Evolutionary conservation across 1,284 basidiomycete species (phyloP).

Genomic region (Rhizoctonia solani): DNA sequence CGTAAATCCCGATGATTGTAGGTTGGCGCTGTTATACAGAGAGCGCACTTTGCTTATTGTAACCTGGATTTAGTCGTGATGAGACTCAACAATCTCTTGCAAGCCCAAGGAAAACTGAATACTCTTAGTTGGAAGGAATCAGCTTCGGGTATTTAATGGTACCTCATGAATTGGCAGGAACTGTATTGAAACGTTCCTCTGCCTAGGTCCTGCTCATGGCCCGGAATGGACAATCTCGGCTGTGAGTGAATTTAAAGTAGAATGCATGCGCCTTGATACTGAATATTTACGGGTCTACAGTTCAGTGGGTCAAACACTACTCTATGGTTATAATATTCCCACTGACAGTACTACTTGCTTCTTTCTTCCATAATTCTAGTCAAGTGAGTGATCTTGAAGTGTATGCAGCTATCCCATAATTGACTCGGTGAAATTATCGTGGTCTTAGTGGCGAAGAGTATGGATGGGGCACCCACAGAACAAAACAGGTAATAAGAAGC

Average conservation of each 20-base stretch:
- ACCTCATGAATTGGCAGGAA: background rate
- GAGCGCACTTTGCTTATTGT: background rate
- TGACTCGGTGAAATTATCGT: background rate
- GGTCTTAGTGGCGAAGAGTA: conserved; percentile 23
- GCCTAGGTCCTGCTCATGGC: conserved; percentile 29
- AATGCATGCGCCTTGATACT: background rate
- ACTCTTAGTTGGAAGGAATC: conserved; percentile 24
- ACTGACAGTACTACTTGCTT: conserved; percentile 1
- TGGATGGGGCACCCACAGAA: conserved; percentile 30
- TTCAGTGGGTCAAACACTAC: background rate
- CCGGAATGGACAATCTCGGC: conserved; percentile 32
- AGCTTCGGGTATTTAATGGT: conserved; percentile 4
- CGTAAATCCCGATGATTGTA: conserved; percentile 21
- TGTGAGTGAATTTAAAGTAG: conserved; percentile 11
- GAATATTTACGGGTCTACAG: background rate
- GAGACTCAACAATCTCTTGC: conserved; percentile 28
- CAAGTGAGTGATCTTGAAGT: background rate
- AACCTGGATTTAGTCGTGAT: conserved; percentile 9
- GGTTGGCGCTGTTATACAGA: background rate
- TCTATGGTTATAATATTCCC: background rate
- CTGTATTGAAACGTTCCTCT: background rate
- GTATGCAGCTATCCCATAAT: background rate
- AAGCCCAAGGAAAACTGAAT: conserved; percentile 22
- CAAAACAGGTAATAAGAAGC: conserved; percentile 27
- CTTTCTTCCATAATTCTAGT: conserved; percentile 5